phyloP scores from a whole-genome alignment of 345 rosid species.

The Ceriops tagal region DNA sequence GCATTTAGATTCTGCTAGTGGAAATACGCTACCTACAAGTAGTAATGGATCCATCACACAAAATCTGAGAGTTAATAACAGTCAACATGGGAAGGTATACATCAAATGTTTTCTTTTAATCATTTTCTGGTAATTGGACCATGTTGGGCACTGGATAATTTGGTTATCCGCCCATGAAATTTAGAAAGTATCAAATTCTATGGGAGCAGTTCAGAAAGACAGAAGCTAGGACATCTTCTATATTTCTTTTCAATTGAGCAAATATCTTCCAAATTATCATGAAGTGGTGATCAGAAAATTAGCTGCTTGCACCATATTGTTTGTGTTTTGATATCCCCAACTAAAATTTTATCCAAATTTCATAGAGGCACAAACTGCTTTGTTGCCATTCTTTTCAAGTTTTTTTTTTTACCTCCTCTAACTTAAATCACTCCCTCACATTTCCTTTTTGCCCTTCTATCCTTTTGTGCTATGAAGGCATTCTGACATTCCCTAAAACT shows the following conservation, averaged over 20 bases:
- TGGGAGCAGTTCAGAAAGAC: background rate
- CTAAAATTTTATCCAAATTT: too few relatives aligned
- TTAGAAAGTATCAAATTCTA: background rate
- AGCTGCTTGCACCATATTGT: too few relatives aligned
- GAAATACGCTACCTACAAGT: slow-evolving; percentile 63
- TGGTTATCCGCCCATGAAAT: background rate
- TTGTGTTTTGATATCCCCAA: too few relatives aligned
- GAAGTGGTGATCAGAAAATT: too few relatives aligned
- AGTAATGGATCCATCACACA: slow-evolving; percentile 62
- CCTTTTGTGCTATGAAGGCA: background rate
- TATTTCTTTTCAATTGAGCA: background rate
- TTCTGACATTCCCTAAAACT: slow-evolving; percentile 5
- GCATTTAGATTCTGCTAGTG: slow-evolving; percentile 86
- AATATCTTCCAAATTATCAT: too few relatives aligned
- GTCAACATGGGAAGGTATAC: slow-evolving; percentile 95
- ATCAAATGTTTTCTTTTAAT: background rate
- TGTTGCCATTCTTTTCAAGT: too few relatives aligned
- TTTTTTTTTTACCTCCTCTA: too few relatives aligned
- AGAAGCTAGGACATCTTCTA: background rate
- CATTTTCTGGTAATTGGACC: background rate
- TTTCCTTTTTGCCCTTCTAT: background rate
- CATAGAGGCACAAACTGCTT: too few relatives aligned
- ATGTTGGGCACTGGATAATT: background rate
- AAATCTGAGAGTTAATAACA: slow-evolving; percentile 72
- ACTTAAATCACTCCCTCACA: background rate